These are phyloP conservation scores for Stenogyne calaminthoides DNA, from an alignment of 305 asterid genomes.

Conservation along the genomic window DNA sequence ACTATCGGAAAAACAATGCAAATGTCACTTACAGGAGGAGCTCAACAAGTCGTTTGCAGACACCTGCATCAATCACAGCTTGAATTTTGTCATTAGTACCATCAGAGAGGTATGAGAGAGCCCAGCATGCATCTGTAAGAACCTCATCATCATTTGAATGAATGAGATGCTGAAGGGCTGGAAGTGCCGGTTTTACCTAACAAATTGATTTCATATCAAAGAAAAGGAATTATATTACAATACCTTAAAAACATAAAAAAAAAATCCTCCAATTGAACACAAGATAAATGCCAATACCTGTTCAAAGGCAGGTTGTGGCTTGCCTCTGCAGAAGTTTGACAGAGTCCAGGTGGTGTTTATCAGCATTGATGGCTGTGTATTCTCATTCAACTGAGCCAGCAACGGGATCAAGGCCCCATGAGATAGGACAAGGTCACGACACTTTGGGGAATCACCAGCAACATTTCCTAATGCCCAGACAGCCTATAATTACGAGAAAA, in stretches of 20 bases:
- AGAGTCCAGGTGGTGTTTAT: slow-evolving; percentile 94
- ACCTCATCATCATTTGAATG: slow-evolving; percentile 87
- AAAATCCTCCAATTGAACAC: not conserved
- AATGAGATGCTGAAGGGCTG: slow-evolving; percentile 75
- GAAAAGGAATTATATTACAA: not conserved
- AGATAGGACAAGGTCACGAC: slow-evolving; percentile 88
- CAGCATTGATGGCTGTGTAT: slow-evolving; percentile 84
- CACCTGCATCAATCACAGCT: slow-evolving; percentile 92
- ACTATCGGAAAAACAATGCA: slow-evolving; percentile 5
- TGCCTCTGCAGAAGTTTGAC: slow-evolving; percentile 95
- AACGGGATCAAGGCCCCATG: slow-evolving; percentile 80
- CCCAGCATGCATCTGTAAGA: slow-evolving; percentile 97
- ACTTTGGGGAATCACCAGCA: slow-evolving; percentile 92
- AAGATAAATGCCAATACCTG: slow-evolving; percentile 50
- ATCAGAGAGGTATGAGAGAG: slow-evolving; percentile 93
- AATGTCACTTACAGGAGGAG: slow-evolving; percentile 70
- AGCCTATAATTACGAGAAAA: slow-evolving; percentile 47
- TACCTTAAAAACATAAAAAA: not conserved
- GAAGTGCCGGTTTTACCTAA: slow-evolving; percentile 84
- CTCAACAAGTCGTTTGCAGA: slow-evolving; percentile 83
- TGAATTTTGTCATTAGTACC: slow-evolving; percentile 93
- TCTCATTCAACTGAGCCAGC: slow-evolving; percentile 73
- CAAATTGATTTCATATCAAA: slow-evolving; percentile 20
- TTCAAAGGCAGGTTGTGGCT: slow-evolving; percentile 93
- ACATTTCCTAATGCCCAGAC: slow-evolving; percentile 97